These are phyloP conservation scores for Jaminaea rosea DNA, from an alignment of 1,284 basidiomycete species.

Conservation along the genomic window DNA sequence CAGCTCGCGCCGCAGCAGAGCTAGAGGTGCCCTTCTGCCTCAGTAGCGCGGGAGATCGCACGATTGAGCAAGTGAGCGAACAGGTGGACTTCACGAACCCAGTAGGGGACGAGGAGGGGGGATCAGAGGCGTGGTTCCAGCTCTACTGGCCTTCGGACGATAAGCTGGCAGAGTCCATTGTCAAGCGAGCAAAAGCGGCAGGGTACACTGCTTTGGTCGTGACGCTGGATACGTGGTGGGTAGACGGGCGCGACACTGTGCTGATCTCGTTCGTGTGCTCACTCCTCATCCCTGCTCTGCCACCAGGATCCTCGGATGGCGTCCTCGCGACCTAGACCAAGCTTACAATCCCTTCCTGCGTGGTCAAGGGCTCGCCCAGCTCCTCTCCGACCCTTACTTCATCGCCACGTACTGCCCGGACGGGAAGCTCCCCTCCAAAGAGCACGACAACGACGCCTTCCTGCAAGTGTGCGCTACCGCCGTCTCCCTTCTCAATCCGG, in stretches of 20 bases:
- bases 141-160: conserved; percentile 55
- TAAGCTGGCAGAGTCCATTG: conserved; percentile 59
- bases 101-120: conserved; percentile 8
- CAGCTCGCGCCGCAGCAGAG: conserved; percentile 18
- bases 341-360: conserved; percentile 58
- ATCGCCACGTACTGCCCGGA: conserved; percentile 31
- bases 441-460: conserved; percentile 30
- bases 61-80: conserved; percentile 24
- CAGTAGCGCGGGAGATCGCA: conserved; percentile 22
- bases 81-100: conserved; percentile 13
- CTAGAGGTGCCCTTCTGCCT: conserved; percentile 28
- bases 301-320: conserved; percentile 24
- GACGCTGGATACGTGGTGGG: conserved; percentile 41
- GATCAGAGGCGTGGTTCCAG: conserved; percentile 31
- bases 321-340: conserved; percentile 7
- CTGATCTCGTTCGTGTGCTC: too few relatives aligned
- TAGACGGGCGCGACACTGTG: too few relatives aligned
- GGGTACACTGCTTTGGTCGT: conserved; percentile 61
- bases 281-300: too few relatives aligned
- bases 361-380: conserved; percentile 48
- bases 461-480: conserved; percentile 20
- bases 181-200: conserved; percentile 58
- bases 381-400: conserved; percentile 39
- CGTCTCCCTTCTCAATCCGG: conserved; percentile 30
- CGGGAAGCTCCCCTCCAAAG: conserved; percentile 23